These are phyloP conservation scores for Hymenoscyphus fructigenus DNA, from an alignment of 2,329 filamentous ascomycete genomes.

Conservation along the genomic window DNA sequence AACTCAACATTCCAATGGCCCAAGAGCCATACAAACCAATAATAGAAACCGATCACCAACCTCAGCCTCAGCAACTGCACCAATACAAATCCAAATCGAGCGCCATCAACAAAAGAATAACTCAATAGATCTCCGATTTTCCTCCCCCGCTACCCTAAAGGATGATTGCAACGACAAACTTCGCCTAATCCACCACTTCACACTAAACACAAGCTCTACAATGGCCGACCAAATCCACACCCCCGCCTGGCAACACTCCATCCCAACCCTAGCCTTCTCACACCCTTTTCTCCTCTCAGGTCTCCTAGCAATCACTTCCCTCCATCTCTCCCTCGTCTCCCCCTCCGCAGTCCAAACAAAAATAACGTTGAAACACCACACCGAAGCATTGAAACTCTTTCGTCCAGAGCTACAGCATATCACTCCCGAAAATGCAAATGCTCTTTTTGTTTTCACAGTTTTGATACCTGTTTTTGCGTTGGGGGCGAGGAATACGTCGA, in stretches of 20 bases:
- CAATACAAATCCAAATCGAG: not conserved
- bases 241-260: conserved; percentile 12
- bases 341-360: conserved; percentile 12
- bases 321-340: conserved; percentile 14
- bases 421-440: conserved; percentile 7
- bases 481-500: conserved; percentile 3
- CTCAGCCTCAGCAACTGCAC: not conserved
- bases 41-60: not conserved
- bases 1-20: not conserved
- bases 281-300: conserved; percentile 17
- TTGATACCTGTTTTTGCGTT: conserved; percentile 17
- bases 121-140: not conserved
- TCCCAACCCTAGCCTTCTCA: conserved; percentile 17
- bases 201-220: conserved; percentile 13
- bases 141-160: conserved; percentile 1
- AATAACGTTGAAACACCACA: conserved; percentile 16
- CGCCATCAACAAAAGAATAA: not conserved
- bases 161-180: conserved; percentile 10
- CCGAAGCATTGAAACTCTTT: conserved; percentile 10
- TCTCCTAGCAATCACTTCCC: conserved; percentile 18
- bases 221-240: conserved; percentile 8
- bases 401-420: conserved; percentile 12
- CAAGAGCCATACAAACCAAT: not conserved
- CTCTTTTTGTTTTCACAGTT: conserved; percentile 19
- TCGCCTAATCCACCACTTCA: conserved; percentile 20